phyloP scores from a whole-genome alignment of 495 filamentous ascomycete species.

The Apiosordaria backusii region DNA sequence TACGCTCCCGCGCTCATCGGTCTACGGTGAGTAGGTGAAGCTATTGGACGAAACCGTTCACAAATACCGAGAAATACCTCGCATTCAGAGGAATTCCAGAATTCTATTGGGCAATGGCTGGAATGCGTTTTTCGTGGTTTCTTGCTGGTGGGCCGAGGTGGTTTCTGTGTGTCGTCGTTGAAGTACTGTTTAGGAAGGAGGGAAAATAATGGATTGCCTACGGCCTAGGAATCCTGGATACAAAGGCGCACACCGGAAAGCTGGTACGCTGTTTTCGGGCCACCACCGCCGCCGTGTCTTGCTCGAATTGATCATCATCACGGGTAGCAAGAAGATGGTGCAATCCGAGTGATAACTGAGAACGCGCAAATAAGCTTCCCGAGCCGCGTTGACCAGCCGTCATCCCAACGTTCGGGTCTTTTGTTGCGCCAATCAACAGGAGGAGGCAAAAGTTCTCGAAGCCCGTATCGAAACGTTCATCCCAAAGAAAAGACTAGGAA shows the following conservation, averaged over 20 bases:
- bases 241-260: neutral
- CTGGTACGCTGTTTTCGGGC: neutral
- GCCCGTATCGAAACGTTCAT: neutral
- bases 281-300: neutral
- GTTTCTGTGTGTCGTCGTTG: slow-evolving; percentile 1
- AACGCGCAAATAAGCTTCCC: neutral
- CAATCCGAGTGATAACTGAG: neutral
- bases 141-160: neutral
- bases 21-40: neutral
- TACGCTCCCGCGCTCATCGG: neutral
- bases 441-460: neutral
- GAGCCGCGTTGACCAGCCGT: neutral
- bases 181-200: slow-evolving; percentile 1
- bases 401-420: neutral
- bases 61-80: neutral
- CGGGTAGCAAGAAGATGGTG: neutral
- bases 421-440: neutral
- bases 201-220: neutral
- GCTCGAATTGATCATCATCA: neutral
- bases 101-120: neutral
- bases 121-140: neutral
- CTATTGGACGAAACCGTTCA: neutral
- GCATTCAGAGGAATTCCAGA: neutral
- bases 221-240: neutral
- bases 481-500: neutral